phyloP scores from a whole-genome alignment of 306 rosid genomes.

The Corylus avellana region DNA sequence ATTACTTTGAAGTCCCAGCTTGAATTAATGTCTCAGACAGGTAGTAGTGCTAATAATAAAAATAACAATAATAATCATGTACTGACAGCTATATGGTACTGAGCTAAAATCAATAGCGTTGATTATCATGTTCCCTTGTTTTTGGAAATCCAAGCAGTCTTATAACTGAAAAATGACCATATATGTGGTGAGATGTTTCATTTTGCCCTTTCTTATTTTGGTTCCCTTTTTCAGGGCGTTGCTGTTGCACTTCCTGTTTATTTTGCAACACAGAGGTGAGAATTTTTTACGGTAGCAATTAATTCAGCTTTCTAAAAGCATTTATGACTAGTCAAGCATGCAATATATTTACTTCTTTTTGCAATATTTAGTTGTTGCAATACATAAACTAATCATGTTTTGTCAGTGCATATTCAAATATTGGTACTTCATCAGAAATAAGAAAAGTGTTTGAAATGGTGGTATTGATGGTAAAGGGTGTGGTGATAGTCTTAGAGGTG shows the following conservation, averaged over 20 bases:
- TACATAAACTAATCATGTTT: neutral
- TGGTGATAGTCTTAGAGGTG: neutral
- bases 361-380: conserved; percentile 15
- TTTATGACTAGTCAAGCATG: conserved; percentile 5
- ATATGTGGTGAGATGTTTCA: conserved; percentile 16
- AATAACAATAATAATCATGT: neutral
- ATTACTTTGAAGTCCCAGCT: neutral
- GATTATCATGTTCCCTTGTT: conserved; percentile 4
- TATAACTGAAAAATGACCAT: neutral
- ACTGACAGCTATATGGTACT: neutral
- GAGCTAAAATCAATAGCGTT: neutral
- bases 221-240: conserved; percentile 60
- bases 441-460: neutral
- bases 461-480: neutral
- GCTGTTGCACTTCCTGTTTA: conserved; percentile 98
- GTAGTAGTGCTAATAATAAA: neutral
- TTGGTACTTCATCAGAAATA: neutral
- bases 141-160: neutral
- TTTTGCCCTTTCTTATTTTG: conserved; percentile 16
- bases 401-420: neutral
- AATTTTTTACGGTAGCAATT: conserved; percentile 19
- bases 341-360: neutral
- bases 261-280: conserved; percentile 91
- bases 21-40: neutral
- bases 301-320: conserved; percentile 21